These are phyloP conservation scores for Aspergillus piperis DNA, from an alignment of 2,329 filamentous ascomycete genomes.

Conservation along the genomic window DNA sequence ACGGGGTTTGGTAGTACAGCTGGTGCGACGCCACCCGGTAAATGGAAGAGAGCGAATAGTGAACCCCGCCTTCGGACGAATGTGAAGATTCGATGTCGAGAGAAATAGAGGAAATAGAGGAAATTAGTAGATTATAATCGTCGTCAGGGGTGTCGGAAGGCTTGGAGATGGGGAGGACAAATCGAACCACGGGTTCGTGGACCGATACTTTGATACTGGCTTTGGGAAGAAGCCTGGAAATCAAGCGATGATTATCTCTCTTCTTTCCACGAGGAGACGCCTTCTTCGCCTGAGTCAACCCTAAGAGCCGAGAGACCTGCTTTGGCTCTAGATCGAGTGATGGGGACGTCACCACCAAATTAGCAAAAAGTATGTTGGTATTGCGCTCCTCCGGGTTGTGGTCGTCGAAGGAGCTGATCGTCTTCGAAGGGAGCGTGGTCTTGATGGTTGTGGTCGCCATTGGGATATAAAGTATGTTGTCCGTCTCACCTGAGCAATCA, in stretches of 20 bases:
- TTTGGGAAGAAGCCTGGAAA: slow-evolving; percentile 90
- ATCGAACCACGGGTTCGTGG: slow-evolving; percentile 91
- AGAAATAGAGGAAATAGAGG: slow-evolving; percentile 89
- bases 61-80: slow-evolving; percentile 75
- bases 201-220: slow-evolving; percentile 93
- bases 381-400: slow-evolving; percentile 79
- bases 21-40: slow-evolving; percentile 82
- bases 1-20: slow-evolving; percentile 90
- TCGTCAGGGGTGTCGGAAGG: slow-evolving; percentile 60
- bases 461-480: slow-evolving; percentile 87
- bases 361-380: slow-evolving; percentile 93
- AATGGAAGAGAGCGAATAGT: slow-evolving; percentile 82
- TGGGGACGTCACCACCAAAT: slow-evolving; percentile 92
- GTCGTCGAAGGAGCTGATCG: slow-evolving; percentile 74
- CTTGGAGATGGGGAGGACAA: slow-evolving; percentile 79
- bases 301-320: slow-evolving; percentile 81
- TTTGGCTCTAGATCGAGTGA: slow-evolving; percentile 91
- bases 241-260: slow-evolving; percentile 62
- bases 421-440: slow-evolving; percentile 92
- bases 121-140: slow-evolving; percentile 94
- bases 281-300: slow-evolving; percentile 65
- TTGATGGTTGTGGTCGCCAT: slow-evolving; percentile 96
- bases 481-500: slow-evolving; percentile 80
- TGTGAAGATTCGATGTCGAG: slow-evolving; percentile 96
- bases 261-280: slow-evolving; percentile 46